Evolutionary conservation across 805 yeast species (phyloP).

Genomic region (Hanseniaspora meyeri): DNA sequence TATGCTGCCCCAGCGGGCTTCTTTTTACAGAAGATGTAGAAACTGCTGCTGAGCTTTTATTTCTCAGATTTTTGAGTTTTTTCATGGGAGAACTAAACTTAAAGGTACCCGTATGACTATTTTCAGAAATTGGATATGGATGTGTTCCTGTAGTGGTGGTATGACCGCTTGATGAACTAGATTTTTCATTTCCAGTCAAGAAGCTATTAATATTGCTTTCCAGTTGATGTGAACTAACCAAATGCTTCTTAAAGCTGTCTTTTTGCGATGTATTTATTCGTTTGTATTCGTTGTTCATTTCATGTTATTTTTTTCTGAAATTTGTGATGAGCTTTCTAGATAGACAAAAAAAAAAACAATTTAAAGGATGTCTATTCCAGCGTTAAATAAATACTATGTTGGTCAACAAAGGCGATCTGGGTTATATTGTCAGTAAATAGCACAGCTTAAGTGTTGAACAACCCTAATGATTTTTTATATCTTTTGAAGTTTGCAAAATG

Average conservation of each 20-base stretch:
- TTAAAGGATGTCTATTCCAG: too few species aligned
- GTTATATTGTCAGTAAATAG: too few species aligned
- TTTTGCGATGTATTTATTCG: not conserved
- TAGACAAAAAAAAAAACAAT: too few species aligned
- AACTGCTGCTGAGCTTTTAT: not conserved
- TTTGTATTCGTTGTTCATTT: not conserved
- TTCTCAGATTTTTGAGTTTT: not conserved
- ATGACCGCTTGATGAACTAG: not conserved
- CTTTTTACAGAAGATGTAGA: not conserved
- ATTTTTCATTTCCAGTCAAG: not conserved
- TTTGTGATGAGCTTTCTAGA: not conserved
- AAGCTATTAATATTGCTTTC: not conserved
- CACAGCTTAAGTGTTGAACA: too few species aligned
- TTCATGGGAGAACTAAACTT: constrained; percentile 2
- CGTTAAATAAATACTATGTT: too few species aligned
- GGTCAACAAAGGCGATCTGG: too few species aligned
- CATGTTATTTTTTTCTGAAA: not conserved
- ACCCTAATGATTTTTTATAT: too few species aligned
- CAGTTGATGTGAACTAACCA: not conserved
- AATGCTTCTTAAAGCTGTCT: not conserved
- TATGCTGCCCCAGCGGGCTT: not conserved
- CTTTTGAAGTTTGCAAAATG: too few species aligned
- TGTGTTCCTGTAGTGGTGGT: not conserved
- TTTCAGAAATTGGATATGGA: not conserved
- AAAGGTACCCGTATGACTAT: not conserved